These are phyloP conservation scores for Ogataea glucozyma DNA, from an alignment of 805 yeast genomes.

Conservation along the genomic window DNA sequence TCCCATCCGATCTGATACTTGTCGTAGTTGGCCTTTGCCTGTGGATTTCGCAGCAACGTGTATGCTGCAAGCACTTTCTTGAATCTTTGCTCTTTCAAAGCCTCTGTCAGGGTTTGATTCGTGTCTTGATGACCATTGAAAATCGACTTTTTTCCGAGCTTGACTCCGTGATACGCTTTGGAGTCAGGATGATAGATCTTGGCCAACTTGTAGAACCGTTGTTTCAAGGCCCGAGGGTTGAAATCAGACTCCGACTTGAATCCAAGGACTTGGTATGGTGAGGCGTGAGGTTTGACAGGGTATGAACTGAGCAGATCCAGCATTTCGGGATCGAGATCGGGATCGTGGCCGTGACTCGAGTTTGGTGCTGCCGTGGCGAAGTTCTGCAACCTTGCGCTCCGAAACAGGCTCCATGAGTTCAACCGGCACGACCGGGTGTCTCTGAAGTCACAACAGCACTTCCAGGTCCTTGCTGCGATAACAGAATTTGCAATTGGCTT, in stretches of 20 bases:
- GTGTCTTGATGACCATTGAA: slow-evolving; percentile 9
- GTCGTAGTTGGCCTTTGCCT: slow-evolving; percentile 47
- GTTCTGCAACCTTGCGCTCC: too few relatives aligned
- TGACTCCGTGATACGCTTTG: slow-evolving; percentile 24
- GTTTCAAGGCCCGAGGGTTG: slow-evolving; percentile 43
- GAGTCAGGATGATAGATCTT: slow-evolving; percentile 83
- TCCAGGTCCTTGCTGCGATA: too few relatives aligned
- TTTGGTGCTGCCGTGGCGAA: slow-evolving; percentile 5
- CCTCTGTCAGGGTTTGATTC: slow-evolving; percentile 17
- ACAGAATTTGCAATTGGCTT: too few relatives aligned
- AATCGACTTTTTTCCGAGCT: slow-evolving; percentile 13
- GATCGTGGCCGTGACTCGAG: not conserved
- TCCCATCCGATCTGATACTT: slow-evolving; percentile 48
- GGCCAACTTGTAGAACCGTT: slow-evolving; percentile 59
- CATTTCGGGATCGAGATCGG: slow-evolving; percentile 25
- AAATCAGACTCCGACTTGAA: slow-evolving; percentile 36
- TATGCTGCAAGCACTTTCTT: slow-evolving; percentile 59
- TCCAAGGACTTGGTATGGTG: slow-evolving; percentile 72
- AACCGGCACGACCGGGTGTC: too few relatives aligned
- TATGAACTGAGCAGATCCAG: slow-evolving; percentile 29
- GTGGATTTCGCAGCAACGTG: slow-evolving; percentile 49
- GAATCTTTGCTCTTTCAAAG: slow-evolving; percentile 48
- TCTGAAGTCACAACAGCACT: too few relatives aligned
- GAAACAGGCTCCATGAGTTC: too few relatives aligned
- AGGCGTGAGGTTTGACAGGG: slow-evolving; percentile 54